Percentiles rank a stretch among this genome's conserved stretches.
Evolutionary conservation across 1,284 basidiomycete genomes (phyloP).

Genomic region (Retiboletus flavoniger): DNA sequence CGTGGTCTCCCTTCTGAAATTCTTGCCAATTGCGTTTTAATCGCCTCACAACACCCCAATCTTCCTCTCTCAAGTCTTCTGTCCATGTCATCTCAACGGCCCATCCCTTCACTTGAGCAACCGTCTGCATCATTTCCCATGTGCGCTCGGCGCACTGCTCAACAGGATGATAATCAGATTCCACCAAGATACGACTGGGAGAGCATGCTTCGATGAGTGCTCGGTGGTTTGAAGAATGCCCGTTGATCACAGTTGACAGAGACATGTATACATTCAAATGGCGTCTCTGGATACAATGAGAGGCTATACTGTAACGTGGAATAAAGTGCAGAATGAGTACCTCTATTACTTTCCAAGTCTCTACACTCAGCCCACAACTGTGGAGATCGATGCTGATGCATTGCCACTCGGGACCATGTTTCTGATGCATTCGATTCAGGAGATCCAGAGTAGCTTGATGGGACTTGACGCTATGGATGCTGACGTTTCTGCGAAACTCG

Average conservation of each 20-base stretch:
- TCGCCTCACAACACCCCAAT: constrained; percentile 63
- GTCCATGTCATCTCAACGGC: constrained; percentile 58
- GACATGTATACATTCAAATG: constrained; percentile 76
- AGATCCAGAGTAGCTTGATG: constrained; percentile 63
- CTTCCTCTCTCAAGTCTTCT: constrained; percentile 36
- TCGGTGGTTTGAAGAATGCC: constrained; percentile 57
- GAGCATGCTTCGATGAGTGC: constrained; percentile 60
- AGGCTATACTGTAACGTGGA: background rate
- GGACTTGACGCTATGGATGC: constrained; percentile 77
- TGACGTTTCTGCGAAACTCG: constrained; percentile 66
- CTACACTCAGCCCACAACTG: constrained; percentile 71
- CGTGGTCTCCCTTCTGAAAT: constrained; percentile 53
- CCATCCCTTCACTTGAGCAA: constrained; percentile 70
- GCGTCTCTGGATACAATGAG: constrained; percentile 45
- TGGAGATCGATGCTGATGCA: constrained; percentile 73
- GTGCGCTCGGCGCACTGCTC: constrained; percentile 52
- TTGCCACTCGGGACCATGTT: constrained; percentile 53
- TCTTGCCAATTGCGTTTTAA: constrained; percentile 66
- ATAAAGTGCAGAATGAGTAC: constrained; percentile 36
- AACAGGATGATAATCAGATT: constrained; percentile 72
- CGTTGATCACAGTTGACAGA: constrained; percentile 74
- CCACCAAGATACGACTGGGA: constrained; percentile 65
- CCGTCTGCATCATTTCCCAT: constrained; percentile 65
- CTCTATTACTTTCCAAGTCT: constrained; percentile 67
- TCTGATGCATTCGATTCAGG: constrained; percentile 51